phyloP scores from a whole-genome alignment of 2,329 filamentous ascomycete genomes.

The Stromatinia cepivora region DNA sequence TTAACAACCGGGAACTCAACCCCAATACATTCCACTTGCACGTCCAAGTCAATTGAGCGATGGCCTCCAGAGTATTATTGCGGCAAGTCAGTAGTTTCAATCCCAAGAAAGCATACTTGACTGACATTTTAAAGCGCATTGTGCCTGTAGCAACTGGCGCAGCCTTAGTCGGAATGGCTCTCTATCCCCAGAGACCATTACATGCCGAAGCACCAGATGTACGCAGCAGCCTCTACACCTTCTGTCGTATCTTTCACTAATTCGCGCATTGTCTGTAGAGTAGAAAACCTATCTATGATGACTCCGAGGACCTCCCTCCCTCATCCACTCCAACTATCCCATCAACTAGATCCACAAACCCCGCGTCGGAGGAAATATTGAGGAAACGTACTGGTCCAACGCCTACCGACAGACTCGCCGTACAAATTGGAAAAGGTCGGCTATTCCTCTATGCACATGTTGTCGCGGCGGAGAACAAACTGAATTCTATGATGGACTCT shows the following conservation, averaged over 20 bases:
- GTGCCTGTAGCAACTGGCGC: constrained; percentile 47
- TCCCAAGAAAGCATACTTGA: constrained; percentile 25
- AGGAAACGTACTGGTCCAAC: constrained; percentile 56
- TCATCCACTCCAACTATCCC: constrained; percentile 36
- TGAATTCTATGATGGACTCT: constrained; percentile 79
- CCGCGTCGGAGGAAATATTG: constrained; percentile 29
- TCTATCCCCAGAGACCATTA: constrained; percentile 48
- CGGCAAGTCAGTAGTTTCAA: constrained; percentile 48
- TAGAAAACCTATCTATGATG: constrained; percentile 81
- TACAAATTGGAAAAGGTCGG: constrained; percentile 76
- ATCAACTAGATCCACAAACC: constrained; percentile 28
- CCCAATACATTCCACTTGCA: constrained; percentile 17
- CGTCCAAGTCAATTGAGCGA: constrained; percentile 40
- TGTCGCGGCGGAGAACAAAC: constrained; percentile 71
- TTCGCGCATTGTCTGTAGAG: constrained; percentile 31
- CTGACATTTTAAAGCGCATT: constrained; percentile 46
- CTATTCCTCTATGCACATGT: constrained; percentile 78
- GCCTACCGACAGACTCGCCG: constrained; percentile 85
- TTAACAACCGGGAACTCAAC: constrained; percentile 18
- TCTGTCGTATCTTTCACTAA: neutral
- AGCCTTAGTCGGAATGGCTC: constrained; percentile 46
- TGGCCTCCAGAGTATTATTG: constrained; percentile 55
- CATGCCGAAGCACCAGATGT: constrained; percentile 50
- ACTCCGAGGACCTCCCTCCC: constrained; percentile 50
- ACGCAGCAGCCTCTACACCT: constrained; percentile 21